A percentile compares a stretch with the other conserved stretches of the same genome.
Conservation (phyloP, 2,329 filamentous ascomycete genomes). For the Calonectria fujianensis region DNA sequence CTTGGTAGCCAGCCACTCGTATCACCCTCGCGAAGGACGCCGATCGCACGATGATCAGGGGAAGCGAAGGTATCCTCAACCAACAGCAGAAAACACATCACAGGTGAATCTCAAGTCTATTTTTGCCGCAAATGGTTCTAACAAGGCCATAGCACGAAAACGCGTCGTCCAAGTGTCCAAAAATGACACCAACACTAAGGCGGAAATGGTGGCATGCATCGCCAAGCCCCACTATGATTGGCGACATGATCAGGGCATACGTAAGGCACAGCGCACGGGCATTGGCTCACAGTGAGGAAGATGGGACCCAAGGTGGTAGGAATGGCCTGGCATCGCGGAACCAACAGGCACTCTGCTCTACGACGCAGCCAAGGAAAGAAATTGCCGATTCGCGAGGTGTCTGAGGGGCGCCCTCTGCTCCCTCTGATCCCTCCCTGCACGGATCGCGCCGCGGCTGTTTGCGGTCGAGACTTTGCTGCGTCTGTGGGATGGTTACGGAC, state of each 20-base stretch:
- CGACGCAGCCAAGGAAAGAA: background rate
- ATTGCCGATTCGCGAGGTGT: constrained; percentile 9
- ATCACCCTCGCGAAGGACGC: background rate
- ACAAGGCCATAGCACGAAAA: no score
- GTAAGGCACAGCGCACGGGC: background rate
- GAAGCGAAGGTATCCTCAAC: background rate
- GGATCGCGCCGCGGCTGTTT: constrained; percentile 9
- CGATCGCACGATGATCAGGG: background rate
- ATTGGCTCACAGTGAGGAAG: constrained; percentile 10
- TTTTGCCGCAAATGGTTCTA: background rate
- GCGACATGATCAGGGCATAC: background rate
- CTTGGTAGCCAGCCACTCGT: background rate
- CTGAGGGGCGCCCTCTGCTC: background rate
- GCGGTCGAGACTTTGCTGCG: background rate
- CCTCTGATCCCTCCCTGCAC: background rate
- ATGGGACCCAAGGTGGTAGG: background rate
- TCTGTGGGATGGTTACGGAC: background rate
- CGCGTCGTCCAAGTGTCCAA: background rate
- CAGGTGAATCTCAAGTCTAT: background rate
- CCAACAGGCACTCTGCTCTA: background rate
- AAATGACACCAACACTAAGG: background rate
- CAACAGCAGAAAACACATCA: background rate
- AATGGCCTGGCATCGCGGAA: background rate
- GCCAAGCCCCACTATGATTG: background rate
- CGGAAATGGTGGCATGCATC: background rate